Evolutionary conservation across 257 asterid species (phyloP), one percentile per base, ranked within the genome.

Genomic region (Handroanthus guayacan): DNA sequence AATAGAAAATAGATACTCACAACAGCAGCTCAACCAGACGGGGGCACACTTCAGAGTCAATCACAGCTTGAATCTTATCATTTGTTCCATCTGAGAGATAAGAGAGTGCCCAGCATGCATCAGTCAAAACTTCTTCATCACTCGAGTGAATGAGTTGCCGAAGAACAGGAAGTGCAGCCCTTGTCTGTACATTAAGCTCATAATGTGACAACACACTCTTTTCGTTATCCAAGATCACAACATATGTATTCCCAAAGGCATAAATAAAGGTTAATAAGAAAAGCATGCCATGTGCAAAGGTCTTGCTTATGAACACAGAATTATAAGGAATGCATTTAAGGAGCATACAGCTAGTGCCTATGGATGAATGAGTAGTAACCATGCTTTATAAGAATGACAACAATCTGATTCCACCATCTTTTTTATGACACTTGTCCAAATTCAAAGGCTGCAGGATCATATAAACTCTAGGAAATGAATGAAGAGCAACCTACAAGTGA

Each of bases 31-130:
- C 98, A 43, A 93, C 91, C 45, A 93, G 74, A 17, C 96, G 97
- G 4, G 90, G 87, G 83, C 97, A 88, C 50, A 89, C 94, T 63
- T 91, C 98, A 83, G 98, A 86, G 71, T 94, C 98, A 12, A 94
- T 87, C 52, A 94, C 98, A 64, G 95, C 92, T 90, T 94, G 96
- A 80, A 94, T 94, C 79, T 93, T 91, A 71, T 89, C 97, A 76
- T 93, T 85, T 44, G 90, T 84, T 37, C 98, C 98, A 84, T 93
- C 98, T 5, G 98, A 93, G 51, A 93, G 95, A 79, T 91, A 93
- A 20, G 97, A 93, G 65, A 93, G 92, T 1, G 98, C 97, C 98
- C 97, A 93, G 61, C 97, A 93, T 48, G 97, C 95, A 84, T 93
- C 98, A 44, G 97, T 91, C 67, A 91, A 61, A 58, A 94, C 97